Percentiles rank a stretch among this genome's conserved stretches.
These are phyloP conservation scores for Ustilago esculenta DNA, from an alignment of 1,284 basidiomycete species.

Conservation along the genomic window DNA sequence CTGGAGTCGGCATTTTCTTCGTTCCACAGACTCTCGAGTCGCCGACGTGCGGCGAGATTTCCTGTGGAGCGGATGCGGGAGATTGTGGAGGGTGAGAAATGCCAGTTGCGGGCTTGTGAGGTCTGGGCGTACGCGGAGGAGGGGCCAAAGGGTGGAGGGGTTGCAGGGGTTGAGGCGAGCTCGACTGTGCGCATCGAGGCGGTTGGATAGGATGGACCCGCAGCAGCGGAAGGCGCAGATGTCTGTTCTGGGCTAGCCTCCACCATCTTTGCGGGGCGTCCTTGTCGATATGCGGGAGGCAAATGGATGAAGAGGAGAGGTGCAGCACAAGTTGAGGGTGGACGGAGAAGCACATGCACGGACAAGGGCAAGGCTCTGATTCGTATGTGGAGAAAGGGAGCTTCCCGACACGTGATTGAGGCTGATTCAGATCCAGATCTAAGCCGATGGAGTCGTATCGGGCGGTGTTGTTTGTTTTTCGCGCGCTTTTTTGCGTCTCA, in stretches of 20 bases:
- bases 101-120: constrained; percentile 62
- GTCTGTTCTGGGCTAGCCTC: neutral
- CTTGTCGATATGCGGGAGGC: neutral
- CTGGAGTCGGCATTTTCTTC: constrained; percentile 20
- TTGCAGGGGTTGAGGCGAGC: constrained; percentile 27
- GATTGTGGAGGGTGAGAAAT: constrained; percentile 38
- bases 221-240: neutral
- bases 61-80: constrained; percentile 9
- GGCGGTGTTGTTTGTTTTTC: no score
- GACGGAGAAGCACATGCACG: neutral
- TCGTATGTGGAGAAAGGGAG: constrained; percentile 1
- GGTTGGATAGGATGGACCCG: constrained; percentile 13
- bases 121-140: constrained; percentile 51
- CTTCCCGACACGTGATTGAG: neutral
- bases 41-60: constrained; percentile 24
- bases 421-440: neutral
- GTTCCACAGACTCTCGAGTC: constrained; percentile 30
- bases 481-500: no score
- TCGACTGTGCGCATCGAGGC: constrained; percentile 23
- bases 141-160: constrained; percentile 46
- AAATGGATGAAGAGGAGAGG: neutral
- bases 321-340: neutral
- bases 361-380: neutral
- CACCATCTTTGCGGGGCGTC: constrained; percentile 7
- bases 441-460: neutral